Evolutionary conservation across 495 filamentous ascomycete species (phyloP).

Genomic region (Aspergillus coremiiformis): DNA sequence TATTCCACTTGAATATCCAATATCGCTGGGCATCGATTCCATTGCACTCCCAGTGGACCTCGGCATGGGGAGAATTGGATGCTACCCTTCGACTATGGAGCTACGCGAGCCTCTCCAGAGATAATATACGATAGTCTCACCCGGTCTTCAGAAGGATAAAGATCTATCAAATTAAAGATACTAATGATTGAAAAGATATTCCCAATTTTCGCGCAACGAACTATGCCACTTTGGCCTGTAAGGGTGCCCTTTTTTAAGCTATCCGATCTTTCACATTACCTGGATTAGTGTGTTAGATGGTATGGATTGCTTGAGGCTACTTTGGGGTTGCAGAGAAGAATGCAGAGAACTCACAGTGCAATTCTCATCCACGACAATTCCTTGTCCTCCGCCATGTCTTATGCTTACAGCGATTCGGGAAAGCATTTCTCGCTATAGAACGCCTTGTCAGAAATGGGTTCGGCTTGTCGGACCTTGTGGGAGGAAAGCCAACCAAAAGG

Average conservation of each 20-base stretch:
- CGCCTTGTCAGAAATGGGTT: slow-evolving; percentile 10
- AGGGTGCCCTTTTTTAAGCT: too few relatives aligned
- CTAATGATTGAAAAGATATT: background rate
- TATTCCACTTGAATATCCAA: too few relatives aligned
- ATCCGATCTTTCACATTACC: background rate
- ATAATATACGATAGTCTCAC: too few relatives aligned
- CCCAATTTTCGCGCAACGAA: background rate
- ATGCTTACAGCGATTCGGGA: slow-evolving; percentile 19
- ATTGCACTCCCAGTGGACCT: too few relatives aligned
- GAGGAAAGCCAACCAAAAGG: slow-evolving; percentile 1
- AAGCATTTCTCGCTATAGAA: slow-evolving; percentile 50
- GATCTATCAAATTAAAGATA: too few relatives aligned
- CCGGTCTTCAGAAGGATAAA: too few relatives aligned
- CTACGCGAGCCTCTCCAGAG: too few relatives aligned
- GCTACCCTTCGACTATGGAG: too few relatives aligned
- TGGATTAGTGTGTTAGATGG: background rate
- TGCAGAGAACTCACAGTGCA: slow-evolving; percentile 19
- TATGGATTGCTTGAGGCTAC: background rate
- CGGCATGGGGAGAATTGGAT: too few relatives aligned
- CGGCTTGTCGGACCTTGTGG: slow-evolving; percentile 3
- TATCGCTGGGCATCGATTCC: too few relatives aligned
- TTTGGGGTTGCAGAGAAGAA: background rate
- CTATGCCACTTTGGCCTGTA: background rate
- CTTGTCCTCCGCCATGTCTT: slow-evolving; percentile 6
- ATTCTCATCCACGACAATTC: slow-evolving; percentile 26